Evolutionary conservation across 305 asterid genomes (phyloP).

Genomic region (Solanum hybrid): DNA sequence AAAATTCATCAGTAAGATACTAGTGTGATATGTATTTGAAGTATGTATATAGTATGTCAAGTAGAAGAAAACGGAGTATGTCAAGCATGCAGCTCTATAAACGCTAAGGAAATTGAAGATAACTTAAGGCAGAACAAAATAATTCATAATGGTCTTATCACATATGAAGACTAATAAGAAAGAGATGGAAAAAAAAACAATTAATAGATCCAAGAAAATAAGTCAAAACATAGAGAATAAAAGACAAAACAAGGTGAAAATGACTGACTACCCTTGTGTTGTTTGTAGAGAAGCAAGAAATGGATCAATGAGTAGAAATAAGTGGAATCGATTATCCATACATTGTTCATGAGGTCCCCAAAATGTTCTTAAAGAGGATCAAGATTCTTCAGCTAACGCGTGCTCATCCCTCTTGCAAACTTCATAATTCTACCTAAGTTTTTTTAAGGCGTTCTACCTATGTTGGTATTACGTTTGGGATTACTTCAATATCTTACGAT

Average conservation of each 20-base stretch:
- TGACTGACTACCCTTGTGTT: background rate
- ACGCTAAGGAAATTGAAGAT: background rate
- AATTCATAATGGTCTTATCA: background rate
- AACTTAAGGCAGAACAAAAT: background rate
- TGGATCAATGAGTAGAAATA: background rate
- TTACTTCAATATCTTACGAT: background rate
- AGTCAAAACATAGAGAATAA: background rate
- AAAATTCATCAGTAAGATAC: constrained; percentile 3
- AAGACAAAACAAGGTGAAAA: background rate
- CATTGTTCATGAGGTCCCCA: background rate
- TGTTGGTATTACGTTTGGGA: background rate
- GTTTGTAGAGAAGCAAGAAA: background rate
- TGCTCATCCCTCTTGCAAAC: background rate
- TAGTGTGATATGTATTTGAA: background rate
- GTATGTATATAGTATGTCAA: background rate
- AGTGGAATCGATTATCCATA: background rate
- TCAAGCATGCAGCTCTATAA: background rate
- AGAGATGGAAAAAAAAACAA: background rate
- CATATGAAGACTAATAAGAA: background rate
- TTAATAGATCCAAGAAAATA: background rate
- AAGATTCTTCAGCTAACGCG: background rate
- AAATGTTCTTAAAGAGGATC: background rate
- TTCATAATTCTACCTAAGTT: background rate
- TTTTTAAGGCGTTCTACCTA: background rate
- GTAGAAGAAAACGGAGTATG: background rate